Evolutionary conservation across 805 yeast species (phyloP).

Genomic region (Isabelozyma pseudorhagii): DNA sequence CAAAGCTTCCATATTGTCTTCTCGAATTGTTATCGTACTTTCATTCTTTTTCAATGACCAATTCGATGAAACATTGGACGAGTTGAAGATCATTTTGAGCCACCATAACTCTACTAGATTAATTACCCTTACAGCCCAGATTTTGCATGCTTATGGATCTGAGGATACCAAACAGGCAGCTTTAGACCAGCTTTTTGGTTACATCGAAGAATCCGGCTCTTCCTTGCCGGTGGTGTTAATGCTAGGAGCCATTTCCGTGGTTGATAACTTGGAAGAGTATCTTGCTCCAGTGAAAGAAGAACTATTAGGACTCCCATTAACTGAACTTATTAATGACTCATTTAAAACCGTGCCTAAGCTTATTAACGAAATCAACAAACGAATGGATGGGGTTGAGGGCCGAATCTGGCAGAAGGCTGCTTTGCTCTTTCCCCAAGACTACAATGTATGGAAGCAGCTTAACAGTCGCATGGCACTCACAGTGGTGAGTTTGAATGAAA

Average conservation of each 20-base stretch:
- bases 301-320: slow-evolving; percentile 47
- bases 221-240: slow-evolving; percentile 66
- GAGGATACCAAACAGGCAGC: slow-evolving; percentile 83
- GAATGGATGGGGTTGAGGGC: slow-evolving; percentile 11
- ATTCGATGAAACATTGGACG: slow-evolving; percentile 63
- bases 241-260: slow-evolving; percentile 74
- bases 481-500: slow-evolving; percentile 51
- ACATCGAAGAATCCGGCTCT: slow-evolving; percentile 61
- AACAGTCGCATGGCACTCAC: slow-evolving; percentile 53
- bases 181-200: slow-evolving; percentile 71
- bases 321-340: slow-evolving; percentile 48
- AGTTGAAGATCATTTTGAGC: slow-evolving; percentile 60
- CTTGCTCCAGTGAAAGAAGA: slow-evolving; percentile 68
- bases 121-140: slow-evolving; percentile 73
- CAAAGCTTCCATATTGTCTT: slow-evolving; percentile 44
- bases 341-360: slow-evolving; percentile 57
- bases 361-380: slow-evolving; percentile 46
- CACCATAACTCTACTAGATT: slow-evolving; percentile 57
- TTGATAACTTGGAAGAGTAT: slow-evolving; percentile 57
- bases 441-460: slow-evolving; percentile 66
- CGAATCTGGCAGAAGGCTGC: slow-evolving; percentile 67
- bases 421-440: slow-evolving; percentile 69
- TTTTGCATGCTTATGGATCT: slow-evolving; percentile 70
- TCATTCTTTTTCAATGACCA: slow-evolving; percentile 60
- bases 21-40: slow-evolving; percentile 70